Percentiles rank a stretch among this genome's conserved stretches.
phyloP scores from a whole-genome alignment of 768 basidiomycete genomes.

The Tylopilus intermedius region DNA sequence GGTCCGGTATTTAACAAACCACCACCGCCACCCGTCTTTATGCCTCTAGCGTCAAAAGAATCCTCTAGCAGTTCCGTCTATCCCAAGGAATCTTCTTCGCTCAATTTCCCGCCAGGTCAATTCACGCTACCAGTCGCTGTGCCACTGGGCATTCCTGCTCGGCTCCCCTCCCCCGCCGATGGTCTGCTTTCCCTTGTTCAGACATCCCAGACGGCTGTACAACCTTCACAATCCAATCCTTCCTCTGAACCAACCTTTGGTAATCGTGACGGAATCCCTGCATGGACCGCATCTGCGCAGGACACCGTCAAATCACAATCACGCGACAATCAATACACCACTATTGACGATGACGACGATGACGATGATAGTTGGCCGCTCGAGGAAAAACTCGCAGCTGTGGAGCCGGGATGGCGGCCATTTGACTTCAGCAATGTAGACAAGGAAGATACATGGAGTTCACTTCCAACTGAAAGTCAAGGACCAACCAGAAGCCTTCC shows the following conservation, averaged over 20 bases:
- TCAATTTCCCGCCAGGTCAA: slow-evolving; percentile 34
- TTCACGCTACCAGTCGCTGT: slow-evolving; percentile 44
- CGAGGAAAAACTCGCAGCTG: slow-evolving; percentile 55
- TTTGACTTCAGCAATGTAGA: slow-evolving; percentile 50
- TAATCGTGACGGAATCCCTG: slow-evolving; percentile 37
- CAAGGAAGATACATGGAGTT: slow-evolving; percentile 76
- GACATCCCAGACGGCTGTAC: slow-evolving; percentile 39
- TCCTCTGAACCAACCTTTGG: slow-evolving; percentile 51
- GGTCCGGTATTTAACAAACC: slow-evolving; percentile 60
- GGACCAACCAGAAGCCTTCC: slow-evolving; percentile 25
- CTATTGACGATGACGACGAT: slow-evolving; percentile 46
- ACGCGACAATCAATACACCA: slow-evolving; percentile 1
- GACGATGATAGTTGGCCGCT: slow-evolving; percentile 70
- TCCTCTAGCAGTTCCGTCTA: slow-evolving; percentile 1
- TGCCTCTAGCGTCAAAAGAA: slow-evolving; percentile 22
- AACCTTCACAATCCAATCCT: slow-evolving; percentile 52
- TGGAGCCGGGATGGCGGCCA: slow-evolving; percentile 54
- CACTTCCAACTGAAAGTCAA: slow-evolving; percentile 57
- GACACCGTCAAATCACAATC: slow-evolving; percentile 45
- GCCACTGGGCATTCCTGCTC: slow-evolving; percentile 41
- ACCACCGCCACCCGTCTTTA: slow-evolving; percentile 26
- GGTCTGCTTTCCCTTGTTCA: slow-evolving; percentile 17
- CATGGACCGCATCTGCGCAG: slow-evolving; percentile 60
- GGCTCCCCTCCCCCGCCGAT: slow-evolving; percentile 26
- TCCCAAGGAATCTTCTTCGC: slow-evolving; percentile 26